These are phyloP conservation scores for Yamadazyma olivae DNA, from an alignment of 805 yeast genomes.

Conservation along the genomic window DNA sequence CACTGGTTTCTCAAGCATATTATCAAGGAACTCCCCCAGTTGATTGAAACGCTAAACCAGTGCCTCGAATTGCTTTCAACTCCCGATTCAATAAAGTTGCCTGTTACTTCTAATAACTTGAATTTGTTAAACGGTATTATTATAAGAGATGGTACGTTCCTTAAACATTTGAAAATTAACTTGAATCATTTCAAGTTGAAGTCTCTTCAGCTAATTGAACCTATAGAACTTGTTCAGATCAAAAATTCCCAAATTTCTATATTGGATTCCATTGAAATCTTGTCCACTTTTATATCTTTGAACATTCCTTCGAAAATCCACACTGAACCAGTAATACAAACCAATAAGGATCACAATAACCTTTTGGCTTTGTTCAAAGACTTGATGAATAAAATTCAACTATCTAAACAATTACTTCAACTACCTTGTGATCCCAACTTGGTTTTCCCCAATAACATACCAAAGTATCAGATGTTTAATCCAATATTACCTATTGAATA, in stretches of 20 bases:
- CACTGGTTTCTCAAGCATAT: conserved; percentile 27
- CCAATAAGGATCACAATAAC: conserved; percentile 10
- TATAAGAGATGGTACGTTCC: conserved; percentile 51
- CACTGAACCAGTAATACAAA: background rate
- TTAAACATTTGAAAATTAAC: conserved; percentile 47
- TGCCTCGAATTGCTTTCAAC: conserved; percentile 30
- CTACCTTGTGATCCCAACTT: conserved; percentile 48
- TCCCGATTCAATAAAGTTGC: conserved; percentile 43
- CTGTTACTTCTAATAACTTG: conserved; percentile 52
- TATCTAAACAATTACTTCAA: conserved; percentile 33
- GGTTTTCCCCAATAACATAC: conserved; percentile 56
- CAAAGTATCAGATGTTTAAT: conserved; percentile 33
- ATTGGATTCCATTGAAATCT: conserved; percentile 29
- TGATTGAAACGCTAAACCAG: conserved; percentile 35
- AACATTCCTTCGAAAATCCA: background rate
- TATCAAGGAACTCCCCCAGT: conserved; percentile 28
- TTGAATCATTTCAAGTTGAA: conserved; percentile 39
- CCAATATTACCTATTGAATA: conserved; percentile 48
- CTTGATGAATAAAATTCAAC: conserved; percentile 22
- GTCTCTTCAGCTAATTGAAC: conserved; percentile 1
- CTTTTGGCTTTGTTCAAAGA: conserved; percentile 23
- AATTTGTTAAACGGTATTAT: conserved; percentile 59
- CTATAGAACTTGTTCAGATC: conserved; percentile 5
- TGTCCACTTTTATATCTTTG: conserved; percentile 11
- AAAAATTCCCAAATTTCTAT: conserved; percentile 18